Evolutionary conservation across 306 rosid genomes (phyloP).

Genomic region (Cicer arietinum): DNA sequence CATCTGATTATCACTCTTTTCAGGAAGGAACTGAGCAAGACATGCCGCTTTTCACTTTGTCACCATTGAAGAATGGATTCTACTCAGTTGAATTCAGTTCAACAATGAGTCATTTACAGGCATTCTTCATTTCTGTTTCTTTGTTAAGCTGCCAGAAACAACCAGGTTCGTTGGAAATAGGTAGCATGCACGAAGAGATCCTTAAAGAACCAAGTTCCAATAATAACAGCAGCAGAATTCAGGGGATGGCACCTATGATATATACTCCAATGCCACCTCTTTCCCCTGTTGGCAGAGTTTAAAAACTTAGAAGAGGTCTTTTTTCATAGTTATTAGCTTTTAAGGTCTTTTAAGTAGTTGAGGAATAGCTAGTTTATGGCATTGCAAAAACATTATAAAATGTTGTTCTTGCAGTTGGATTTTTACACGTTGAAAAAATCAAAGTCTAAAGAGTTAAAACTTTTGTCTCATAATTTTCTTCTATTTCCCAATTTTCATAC

Average conservation of each 20-base stretch:
- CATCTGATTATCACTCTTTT: constrained; percentile 39
- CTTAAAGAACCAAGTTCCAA: constrained; percentile 48
- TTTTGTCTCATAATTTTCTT: not conserved
- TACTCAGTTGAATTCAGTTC: constrained; percentile 68
- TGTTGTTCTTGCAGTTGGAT: constrained; percentile 31
- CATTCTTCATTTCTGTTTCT: constrained; percentile 78
- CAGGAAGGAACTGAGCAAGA: constrained; percentile 70
- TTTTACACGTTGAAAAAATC: constrained; percentile 12
- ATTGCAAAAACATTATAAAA: constrained; percentile 40
- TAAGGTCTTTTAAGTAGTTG: constrained; percentile 45
- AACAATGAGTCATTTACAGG: constrained; percentile 71
- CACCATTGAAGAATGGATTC: constrained; percentile 67
- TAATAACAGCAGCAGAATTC: constrained; percentile 42
- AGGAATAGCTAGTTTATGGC: constrained; percentile 40
- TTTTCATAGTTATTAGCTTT: constrained; percentile 42
- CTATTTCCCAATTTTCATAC: too few relatives aligned
- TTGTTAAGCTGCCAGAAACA: constrained; percentile 60
- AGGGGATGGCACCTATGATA: constrained; percentile 54
- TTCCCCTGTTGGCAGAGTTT: constrained; percentile 93
- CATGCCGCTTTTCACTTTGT: constrained; percentile 65
- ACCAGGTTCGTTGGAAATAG: constrained; percentile 47
- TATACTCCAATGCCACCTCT: constrained; percentile 81
- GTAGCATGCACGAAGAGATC: constrained; percentile 48
- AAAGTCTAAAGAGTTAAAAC: constrained; percentile 18
- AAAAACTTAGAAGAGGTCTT: constrained; percentile 36